These are phyloP conservation scores for Pleurotus sapidus DNA, from an alignment of 768 basidiomycete species.

Conservation along the genomic window DNA sequence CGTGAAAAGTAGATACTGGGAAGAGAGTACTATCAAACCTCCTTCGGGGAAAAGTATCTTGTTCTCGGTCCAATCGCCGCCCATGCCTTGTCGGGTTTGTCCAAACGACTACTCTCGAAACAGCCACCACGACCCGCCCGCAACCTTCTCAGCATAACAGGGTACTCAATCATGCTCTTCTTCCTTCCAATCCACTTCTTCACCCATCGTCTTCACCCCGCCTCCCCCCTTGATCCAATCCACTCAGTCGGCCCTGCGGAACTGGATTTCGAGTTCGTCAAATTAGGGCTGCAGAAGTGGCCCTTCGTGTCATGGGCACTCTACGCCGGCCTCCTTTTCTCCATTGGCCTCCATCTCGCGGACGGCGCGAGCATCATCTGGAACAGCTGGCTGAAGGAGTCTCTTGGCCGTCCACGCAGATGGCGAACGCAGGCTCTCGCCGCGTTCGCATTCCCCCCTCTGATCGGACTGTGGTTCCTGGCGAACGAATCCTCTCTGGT, in stretches of 20 bases:
- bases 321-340: conserved; percentile 59
- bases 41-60: conserved; percentile 64
- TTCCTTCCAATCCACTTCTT: conserved; percentile 70
- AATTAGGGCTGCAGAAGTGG: conserved; percentile 61
- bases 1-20: conserved; percentile 58
- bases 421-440: conserved; percentile 24
- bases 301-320: conserved; percentile 59
- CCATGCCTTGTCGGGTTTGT: conserved; percentile 57
- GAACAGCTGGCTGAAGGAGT: conserved; percentile 40
- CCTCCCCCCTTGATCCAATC: conserved; percentile 44
- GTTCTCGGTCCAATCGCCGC: conserved; percentile 64
- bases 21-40: conserved; percentile 82
- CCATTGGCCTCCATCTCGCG: conserved; percentile 55
- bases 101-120: conserved; percentile 53
- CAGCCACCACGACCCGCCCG: conserved; percentile 28
- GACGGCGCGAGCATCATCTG: conserved; percentile 59
- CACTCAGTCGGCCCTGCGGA: conserved; percentile 66
- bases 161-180: conserved; percentile 53
- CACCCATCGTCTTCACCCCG: conserved; percentile 62
- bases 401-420: conserved; percentile 15
- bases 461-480: conserved; percentile 53
- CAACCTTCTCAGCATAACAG: conserved; percentile 56
- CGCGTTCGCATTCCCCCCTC: conserved; percentile 44
- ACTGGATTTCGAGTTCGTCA: conserved; percentile 82
- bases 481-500: conserved; percentile 57